phyloP scores from a whole-genome alignment of 768 basidiomycete genomes.

The Kwoniella sp. region DNA sequence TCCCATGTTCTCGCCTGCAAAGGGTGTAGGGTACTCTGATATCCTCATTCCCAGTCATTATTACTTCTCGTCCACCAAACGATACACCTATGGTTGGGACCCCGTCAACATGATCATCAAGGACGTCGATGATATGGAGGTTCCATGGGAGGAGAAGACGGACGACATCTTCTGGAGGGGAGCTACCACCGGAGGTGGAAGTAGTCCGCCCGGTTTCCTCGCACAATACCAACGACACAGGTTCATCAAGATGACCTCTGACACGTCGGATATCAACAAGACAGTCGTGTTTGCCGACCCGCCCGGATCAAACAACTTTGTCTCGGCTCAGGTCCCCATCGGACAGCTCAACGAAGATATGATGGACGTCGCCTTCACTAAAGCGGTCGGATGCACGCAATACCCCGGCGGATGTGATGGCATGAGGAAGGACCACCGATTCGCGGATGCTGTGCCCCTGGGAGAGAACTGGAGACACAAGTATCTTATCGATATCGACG shows the following conservation, averaged over 20 bases:
- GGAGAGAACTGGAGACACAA: constrained; percentile 91
- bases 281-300: constrained; percentile 74
- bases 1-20: constrained; percentile 91
- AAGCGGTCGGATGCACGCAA: constrained; percentile 67
- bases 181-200: constrained; percentile 92
- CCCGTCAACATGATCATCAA: constrained; percentile 70
- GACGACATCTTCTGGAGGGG: constrained; percentile 91
- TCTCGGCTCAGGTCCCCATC: constrained; percentile 67
- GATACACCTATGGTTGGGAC: constrained; percentile 93
- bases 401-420: constrained; percentile 73
- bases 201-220: constrained; percentile 78
- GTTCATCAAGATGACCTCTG: constrained; percentile 79
- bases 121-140: constrained; percentile 81
- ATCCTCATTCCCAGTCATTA: constrained; percentile 96
- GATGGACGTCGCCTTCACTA: constrained; percentile 87
- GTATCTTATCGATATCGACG: constrained; percentile 87
- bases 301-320: constrained; percentile 63
- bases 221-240: constrained; percentile 74
- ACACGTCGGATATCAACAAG: constrained; percentile 61
- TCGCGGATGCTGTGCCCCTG: constrained; percentile 74
- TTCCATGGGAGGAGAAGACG: constrained; percentile 83
- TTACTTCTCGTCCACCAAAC: constrained; percentile 78
- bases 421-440: constrained; percentile 68
- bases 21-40: constrained; percentile 80
- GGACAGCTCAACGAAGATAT: constrained; percentile 71